Conservation (phyloP, 306 rosid species). For the Lablab purpureus region DNA sequence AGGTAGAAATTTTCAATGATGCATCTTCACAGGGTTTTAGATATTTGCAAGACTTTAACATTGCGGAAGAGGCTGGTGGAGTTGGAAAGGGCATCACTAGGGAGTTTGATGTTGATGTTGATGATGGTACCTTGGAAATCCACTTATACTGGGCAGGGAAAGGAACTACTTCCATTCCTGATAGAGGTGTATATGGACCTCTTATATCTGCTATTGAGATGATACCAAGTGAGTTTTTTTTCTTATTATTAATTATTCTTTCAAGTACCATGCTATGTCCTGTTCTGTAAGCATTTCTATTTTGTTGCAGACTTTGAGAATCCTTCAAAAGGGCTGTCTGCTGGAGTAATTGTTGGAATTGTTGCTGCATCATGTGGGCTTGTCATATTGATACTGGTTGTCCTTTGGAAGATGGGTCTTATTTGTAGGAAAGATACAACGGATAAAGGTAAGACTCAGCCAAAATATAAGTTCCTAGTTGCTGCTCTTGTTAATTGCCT, state of each 20-base stretch:
- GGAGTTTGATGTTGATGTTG: conserved; percentile 56
- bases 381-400: conserved; percentile 53
- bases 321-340: conserved; percentile 60
- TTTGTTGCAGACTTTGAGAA: conserved; percentile 62
- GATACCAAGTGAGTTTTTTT: conserved; percentile 63
- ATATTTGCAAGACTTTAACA: conserved; percentile 67
- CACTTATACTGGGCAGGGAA: conserved; percentile 87
- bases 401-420: conserved; percentile 63
- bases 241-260: background rate
- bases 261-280: background rate
- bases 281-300: conserved; percentile 24
- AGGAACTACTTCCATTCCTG: conserved; percentile 80
- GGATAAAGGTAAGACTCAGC: conserved; percentile 61
- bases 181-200: conserved; percentile 83
- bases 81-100: conserved; percentile 56
- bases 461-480: conserved; percentile 19
- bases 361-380: conserved; percentile 60
- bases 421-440: conserved; percentile 55
- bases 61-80: conserved; percentile 70
- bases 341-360: conserved; percentile 77
- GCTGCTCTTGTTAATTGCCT: conserved; percentile 12
- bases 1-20: conserved; percentile 5
- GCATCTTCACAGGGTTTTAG: conserved; percentile 57
- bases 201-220: conserved; percentile 81
- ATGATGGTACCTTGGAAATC: conserved; percentile 71